Base-by-base conservation (phyloP, 1,284 basidiomycete genomes). In the Tausonia pullulans region DNA sequence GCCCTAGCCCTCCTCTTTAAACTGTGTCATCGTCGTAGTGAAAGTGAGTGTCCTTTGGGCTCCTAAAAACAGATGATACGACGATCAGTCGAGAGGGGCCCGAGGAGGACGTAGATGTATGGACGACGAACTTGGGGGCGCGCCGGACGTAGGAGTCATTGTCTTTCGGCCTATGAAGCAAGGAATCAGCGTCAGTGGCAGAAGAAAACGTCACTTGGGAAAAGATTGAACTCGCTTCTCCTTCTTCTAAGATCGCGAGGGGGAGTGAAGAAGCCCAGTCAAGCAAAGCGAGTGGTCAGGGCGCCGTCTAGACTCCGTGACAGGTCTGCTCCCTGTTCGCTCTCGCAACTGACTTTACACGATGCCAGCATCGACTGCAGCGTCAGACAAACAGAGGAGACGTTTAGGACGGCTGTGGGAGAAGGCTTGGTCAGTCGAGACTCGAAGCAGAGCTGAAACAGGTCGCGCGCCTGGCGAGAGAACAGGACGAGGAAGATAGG, bases 321-420 rank as follows among this genome's bases (percentile, higher is more conserved):
- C 27, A 27, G 27, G 27, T 27, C 27, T 27, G 27, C 27, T 27
- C 27, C 27, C 27, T 27, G 27, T 27, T 27, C 27, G 27, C 27
- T 27, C 27, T 27, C 27, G 27, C 27, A 27, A 49, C 58, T 14
- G 27, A 60, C 58, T 39, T 60, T 60, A 43, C 58, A 60, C 14
- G 43, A 46, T 13, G 58, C 58, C 14, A 60, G 49, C 58, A 60
- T 60, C 6, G 48, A 50, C 14, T 60, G 58, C 9, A 60, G 58
- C 3, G 58, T 60, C 7, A 60, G 49, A n/a, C 58, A 60, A 13
- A 60, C 58, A 14, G 58, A 41, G 5, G 44, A 40, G 11, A 49
- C 48, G 58, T 60, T 60, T 13, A 60, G 49, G 11, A 60, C 58
- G 48, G 58, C 58, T 60, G 48, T 39, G 58, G 16, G 45, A 59